These are phyloP conservation scores for Selaginella moellendorffii DNA, from an alignment of 75 land plant species.

Conservation along the genomic window DNA sequence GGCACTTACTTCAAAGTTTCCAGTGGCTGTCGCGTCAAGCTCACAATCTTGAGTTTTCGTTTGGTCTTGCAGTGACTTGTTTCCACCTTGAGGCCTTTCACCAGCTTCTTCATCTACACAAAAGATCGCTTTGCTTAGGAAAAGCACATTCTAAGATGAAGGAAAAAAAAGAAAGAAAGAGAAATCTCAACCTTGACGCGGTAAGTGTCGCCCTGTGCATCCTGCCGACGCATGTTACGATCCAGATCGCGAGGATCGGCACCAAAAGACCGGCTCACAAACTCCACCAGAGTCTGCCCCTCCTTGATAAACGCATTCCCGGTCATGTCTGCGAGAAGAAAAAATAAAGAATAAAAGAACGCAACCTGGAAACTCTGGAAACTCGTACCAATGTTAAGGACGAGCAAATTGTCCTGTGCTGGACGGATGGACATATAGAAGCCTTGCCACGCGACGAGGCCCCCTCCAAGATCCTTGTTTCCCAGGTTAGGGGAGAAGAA, in stretches of 20 bases:
- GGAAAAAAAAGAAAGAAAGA: no score
- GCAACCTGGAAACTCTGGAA: no score
- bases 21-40: slow-evolving; percentile 11
- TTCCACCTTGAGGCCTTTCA: slow-evolving; percentile 18
- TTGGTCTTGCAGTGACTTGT: slow-evolving; percentile 13
- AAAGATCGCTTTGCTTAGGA: no score
- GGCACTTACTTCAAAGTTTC: slow-evolving; percentile 11
- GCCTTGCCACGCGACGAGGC: slow-evolving; percentile 18
- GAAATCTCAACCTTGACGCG: slow-evolving; percentile 20
- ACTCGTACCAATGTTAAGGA: slow-evolving; percentile 13
- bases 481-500: slow-evolving; percentile 14
- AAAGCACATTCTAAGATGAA: no score
- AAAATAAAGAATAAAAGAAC: not conserved
- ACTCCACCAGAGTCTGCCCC: not conserved
- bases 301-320: slow-evolving; percentile 16
- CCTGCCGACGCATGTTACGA: slow-evolving; percentile 5
- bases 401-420: slow-evolving; percentile 6
- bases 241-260: slow-evolving; percentile 11
- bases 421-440: slow-evolving; percentile 20
- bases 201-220: slow-evolving; percentile 12
- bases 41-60: slow-evolving; percentile 12
- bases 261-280: slow-evolving; percentile 2
- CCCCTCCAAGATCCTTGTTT: slow-evolving; percentile 7
- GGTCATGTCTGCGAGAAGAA: slow-evolving; percentile 12
- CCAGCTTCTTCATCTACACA: slow-evolving; percentile 16